phyloP scores from a whole-genome alignment of 176 grass and related monocot species.

The Oryza meyeriana region DNA sequence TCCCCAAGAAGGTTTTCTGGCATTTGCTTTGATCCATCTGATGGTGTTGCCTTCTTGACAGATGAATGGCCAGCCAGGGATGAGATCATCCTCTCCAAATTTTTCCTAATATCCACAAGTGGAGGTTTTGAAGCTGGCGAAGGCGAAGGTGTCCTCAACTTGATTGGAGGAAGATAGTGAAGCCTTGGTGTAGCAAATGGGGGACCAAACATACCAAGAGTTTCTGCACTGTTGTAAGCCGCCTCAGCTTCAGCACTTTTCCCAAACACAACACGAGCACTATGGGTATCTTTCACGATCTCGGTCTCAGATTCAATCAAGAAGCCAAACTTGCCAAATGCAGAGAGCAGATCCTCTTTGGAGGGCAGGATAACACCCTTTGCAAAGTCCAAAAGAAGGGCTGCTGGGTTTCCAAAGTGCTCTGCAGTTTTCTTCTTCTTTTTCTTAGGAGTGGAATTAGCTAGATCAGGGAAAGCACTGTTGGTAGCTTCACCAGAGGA shows the following conservation, averaged over 20 bases:
- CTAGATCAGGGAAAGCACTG: background rate
- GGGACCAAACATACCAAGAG: conserved; percentile 53
- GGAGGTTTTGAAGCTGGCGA: conserved; percentile 35
- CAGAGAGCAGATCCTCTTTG: conserved; percentile 53
- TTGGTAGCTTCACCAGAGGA: conserved; percentile 6
- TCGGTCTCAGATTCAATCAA: conserved; percentile 50
- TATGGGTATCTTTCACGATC: conserved; percentile 25
- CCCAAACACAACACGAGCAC: conserved; percentile 57
- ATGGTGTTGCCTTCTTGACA: conserved; percentile 27
- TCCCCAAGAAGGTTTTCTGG: conserved; percentile 51
- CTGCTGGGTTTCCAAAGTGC: conserved; percentile 51
- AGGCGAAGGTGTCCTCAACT: conserved; percentile 1
- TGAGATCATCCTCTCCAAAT: conserved; percentile 85
- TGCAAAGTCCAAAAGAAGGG: conserved; percentile 42
- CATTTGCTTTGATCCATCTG: conserved; percentile 16
- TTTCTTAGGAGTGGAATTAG: conserved; percentile 25
- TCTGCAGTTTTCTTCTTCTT: conserved; percentile 39
- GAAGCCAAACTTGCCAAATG: conserved; percentile 57
- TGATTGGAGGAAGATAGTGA: conserved; percentile 38
- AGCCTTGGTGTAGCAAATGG: conserved; percentile 50
- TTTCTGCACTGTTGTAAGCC: conserved; percentile 37
- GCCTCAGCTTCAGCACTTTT: conserved; percentile 49
- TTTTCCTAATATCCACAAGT: conserved; percentile 69
- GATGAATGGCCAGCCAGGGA: conserved; percentile 27
- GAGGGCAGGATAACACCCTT: conserved; percentile 45